Base-by-base conservation (phyloP, 192 early-diverging fungal species). In the Spizellomyces punctatus region DNA sequence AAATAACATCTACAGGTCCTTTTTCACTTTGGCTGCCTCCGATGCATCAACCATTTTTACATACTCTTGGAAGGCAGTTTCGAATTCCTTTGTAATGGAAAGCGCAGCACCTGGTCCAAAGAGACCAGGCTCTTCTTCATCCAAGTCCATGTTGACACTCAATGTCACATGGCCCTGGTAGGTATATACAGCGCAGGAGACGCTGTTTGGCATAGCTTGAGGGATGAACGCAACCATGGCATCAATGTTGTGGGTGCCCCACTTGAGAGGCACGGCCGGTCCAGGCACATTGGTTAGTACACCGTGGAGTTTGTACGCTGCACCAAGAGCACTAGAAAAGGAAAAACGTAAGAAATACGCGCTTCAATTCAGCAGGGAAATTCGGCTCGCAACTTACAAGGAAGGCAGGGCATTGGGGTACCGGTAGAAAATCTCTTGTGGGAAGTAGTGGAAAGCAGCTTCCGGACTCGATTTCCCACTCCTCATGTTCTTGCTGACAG, bases 221-320 rank as follows among this genome's bases (percentile, higher is more conserved):
- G 77, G 77, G 56, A 78, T 78, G 68, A 75, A 64, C 12, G 74
- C 71, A 12, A 75, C 61, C 46, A 71, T 71, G 44, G 14, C 12
- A 10, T 71, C 8, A 63, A 78, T 76, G 5, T 21, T 43, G 22
- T 71, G 22, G 17, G 44, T 19, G 59, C 55, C 75, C 78, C 75
- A 78, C 14, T 44, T 17, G 22, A 80, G 16, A 10, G 58, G 41
- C 6, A 42, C 47, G 60, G 45, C 46, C 54, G 78, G 76, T 2
- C 78, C 78, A 10, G 78, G 78, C 27, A 80, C 78, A 54, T 80
- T 80, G 69, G 78, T 80, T 2, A 80, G 46, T 6, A 78, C 78
- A n/a, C 61, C 78, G 16, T 66, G 58, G 63, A 78, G 10, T 21
- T 64, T 52, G 58, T 58, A 19, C 60, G 46, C 57, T 68, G 41